These are phyloP conservation scores for Paracorniculantispora psalliotae DNA, from an alignment of 2,329 filamentous ascomycete species.

Conservation along the genomic window DNA sequence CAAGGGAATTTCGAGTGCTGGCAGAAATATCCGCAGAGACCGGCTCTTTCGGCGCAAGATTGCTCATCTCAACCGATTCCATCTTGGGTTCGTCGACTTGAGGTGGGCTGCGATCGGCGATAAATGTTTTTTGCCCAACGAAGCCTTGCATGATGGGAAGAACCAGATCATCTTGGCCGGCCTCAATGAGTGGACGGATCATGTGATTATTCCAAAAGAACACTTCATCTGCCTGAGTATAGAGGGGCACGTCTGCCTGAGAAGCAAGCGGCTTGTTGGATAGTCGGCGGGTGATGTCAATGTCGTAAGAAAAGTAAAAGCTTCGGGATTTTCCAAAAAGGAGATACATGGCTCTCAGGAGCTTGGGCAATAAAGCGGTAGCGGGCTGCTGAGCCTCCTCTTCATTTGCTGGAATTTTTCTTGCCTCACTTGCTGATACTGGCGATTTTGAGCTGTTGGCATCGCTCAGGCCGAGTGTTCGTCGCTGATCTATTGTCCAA, in stretches of 20 bases:
- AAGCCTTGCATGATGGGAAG: slow-evolving; percentile 92
- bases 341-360: slow-evolving; percentile 77
- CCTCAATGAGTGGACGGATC: slow-evolving; percentile 65
- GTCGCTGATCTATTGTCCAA: slow-evolving; percentile 68
- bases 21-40: slow-evolving; percentile 10
- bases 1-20: slow-evolving; percentile 27
- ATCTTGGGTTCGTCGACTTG: slow-evolving; percentile 44
- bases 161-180: slow-evolving; percentile 64
- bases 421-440: slow-evolving; percentile 15
- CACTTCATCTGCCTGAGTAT: slow-evolving; percentile 66
- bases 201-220: slow-evolving; percentile 92
- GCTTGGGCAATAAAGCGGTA: slow-evolving; percentile 67
- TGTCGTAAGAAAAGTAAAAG: slow-evolving; percentile 94
- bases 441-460: slow-evolving; percentile 21
- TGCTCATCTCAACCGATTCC: slow-evolving; percentile 43
- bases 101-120: slow-evolving; percentile 58
- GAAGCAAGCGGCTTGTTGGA: slow-evolving; percentile 26
- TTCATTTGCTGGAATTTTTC: slow-evolving; percentile 37
- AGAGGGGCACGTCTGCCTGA: slow-evolving; percentile 48
- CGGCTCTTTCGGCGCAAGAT: slow-evolving; percentile 29
- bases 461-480: slow-evolving; percentile 62
- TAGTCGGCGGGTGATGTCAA: slow-evolving; percentile 75
- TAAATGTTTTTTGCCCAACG: slow-evolving; percentile 78
- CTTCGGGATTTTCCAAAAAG: slow-evolving; percentile 77
- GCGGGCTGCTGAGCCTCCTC: slow-evolving; percentile 25